Evolutionary conservation across 129 eudicot genomes (phyloP), one percentile per base, ranked within the genome.

Genomic region (Chrysanthemum seticuspe): DNA sequence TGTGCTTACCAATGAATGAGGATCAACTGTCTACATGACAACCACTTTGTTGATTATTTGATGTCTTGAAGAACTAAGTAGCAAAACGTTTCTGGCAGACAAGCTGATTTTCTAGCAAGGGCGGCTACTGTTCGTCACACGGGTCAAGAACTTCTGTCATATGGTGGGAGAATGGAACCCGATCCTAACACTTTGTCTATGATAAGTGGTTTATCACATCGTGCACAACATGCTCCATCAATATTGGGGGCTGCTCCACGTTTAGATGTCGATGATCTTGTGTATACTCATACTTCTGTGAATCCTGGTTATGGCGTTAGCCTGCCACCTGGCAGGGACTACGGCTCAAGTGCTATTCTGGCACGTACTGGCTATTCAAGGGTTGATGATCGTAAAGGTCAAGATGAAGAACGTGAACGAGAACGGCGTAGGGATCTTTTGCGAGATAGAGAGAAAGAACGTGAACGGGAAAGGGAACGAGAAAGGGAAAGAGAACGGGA

Each of bases 321-420:
- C 80, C 83, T 90, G 72, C 99, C 99, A 70, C 97, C 98, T 62
- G 99, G 99, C 48, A 90, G 99, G 81, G 97, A 94, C 85, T 94
- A 94, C 73, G 93, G 88, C 70, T 70, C 86, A 18, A 89, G 94
- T 11, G 95, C 85, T 62, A 82, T 77, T 76, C 71, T 79, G 66
- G 79, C 88, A 67, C 96, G 86, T 75, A 80, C 81, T 45, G 65
- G 76, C 67, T 85, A 73, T 66, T 64, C 83, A 34, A 84, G 85
- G 79, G 45, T 88, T 68, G 92, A 91, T 78, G 96, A 88, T 44
- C 84, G 70, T 23, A 88, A 84, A 62, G 84, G 84, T 67, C 80
- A 88, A 34, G 95, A 87, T 71, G 89, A 86, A 40, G 81, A 83
- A 56, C 52, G 72, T 74, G 98, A 90, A 21, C 89, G 85, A 70